Conservation (phyloP, 495 filamentous ascomycete species). For the Lasiosphaeria hispida region DNA sequence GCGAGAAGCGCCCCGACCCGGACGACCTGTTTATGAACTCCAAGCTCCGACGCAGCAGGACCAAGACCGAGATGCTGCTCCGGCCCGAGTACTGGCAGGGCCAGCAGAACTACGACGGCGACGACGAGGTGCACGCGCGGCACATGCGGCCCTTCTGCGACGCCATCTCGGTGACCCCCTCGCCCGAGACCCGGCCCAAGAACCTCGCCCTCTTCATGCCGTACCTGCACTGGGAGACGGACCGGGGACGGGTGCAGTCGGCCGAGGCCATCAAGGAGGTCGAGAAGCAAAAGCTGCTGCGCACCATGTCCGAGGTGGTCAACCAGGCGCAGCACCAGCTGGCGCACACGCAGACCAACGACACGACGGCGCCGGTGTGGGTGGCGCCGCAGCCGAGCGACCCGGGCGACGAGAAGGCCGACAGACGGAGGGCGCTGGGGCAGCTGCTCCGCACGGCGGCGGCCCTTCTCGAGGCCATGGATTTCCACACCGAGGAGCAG, state of each 20-base stretch:
- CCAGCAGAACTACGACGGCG: slow-evolving; percentile 27
- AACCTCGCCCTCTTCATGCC: slow-evolving; percentile 33
- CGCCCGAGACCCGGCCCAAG: slow-evolving; percentile 9
- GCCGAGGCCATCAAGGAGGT: slow-evolving; percentile 26
- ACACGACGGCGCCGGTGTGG: slow-evolving; percentile 10
- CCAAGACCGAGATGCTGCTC: slow-evolving; percentile 25
- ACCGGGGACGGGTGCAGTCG: slow-evolving; percentile 21
- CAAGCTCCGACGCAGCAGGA: slow-evolving; percentile 8
- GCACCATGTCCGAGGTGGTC: slow-evolving; percentile 19
- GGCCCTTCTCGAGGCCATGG: slow-evolving; percentile 26
- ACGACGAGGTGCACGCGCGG: slow-evolving; percentile 26
- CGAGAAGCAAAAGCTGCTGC: slow-evolving; percentile 9
- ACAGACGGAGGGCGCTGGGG: slow-evolving; percentile 16
- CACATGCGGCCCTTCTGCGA: slow-evolving; percentile 34
- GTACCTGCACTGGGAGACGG: slow-evolving; percentile 37
- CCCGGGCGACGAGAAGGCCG: not conserved
- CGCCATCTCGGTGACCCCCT: slow-evolving; percentile 13
- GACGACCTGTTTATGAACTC: slow-evolving; percentile 15
- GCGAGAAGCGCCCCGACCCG: slow-evolving; percentile 23
- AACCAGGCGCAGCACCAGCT: slow-evolving; percentile 15
- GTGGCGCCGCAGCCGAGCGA: not conserved
- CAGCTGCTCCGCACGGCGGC: slow-evolving; percentile 23
- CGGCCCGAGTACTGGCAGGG: slow-evolving; percentile 34
- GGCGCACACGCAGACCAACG: slow-evolving; percentile 8
- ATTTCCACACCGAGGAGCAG: slow-evolving; percentile 50